Base-by-base conservation (phyloP, 2,329 filamentous ascomycete species). In the Diaporthe citriasiana region DNA sequence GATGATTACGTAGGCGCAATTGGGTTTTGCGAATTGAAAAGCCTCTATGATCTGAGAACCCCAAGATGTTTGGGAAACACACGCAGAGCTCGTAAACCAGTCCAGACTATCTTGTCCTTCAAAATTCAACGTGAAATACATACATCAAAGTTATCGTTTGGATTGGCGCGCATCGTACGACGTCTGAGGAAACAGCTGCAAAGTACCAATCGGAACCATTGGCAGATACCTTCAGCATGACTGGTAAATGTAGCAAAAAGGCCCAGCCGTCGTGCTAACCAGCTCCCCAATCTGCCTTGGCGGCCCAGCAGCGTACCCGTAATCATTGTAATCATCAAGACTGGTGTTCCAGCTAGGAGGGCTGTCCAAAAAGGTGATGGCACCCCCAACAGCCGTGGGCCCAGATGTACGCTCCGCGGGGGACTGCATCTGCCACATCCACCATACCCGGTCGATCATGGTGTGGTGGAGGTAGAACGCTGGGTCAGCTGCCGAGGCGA, bases 391-490 rank as follows among this genome's bases (percentile, higher is more conserved):
- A n/a, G 57, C 69, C 4, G 35, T 71, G 2, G 38, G 42, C 4
- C 42, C 80, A 70, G 60, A 25, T 5, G n/a, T 27, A 2, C 87
- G 84, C 15, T 84, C 55, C 2, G 33, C 35, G 19, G 63, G 53
- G 27, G 77, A 75, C 65, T 75, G 71, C 55, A 73, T 76, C 63
- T 78, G 76, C 72, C 72, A 74, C 42, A 74, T 63, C 72, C 72
- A 74, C 66, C 68, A 74, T 4, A 65, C 56, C 22, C 72, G 40
- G 35, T 74, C 72, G 38, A 74, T 47, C 68, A 59, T 71, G n/a
- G 51, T 70, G 33, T 74, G 72, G 45, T 74, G 72, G 10, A 59
- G 55, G 30, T 63, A 74, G 56, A 74, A 74, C 2, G 68, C 33
- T 6, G 72, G 72, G 30, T 74, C 68, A 12, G 45, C 72, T 22